A percentile compares a stretch with the other conserved stretches of the same genome.
phyloP scores from a whole-genome alignment of 2,329 filamentous ascomycete genomes.

The Xylariaceae sp. region DNA sequence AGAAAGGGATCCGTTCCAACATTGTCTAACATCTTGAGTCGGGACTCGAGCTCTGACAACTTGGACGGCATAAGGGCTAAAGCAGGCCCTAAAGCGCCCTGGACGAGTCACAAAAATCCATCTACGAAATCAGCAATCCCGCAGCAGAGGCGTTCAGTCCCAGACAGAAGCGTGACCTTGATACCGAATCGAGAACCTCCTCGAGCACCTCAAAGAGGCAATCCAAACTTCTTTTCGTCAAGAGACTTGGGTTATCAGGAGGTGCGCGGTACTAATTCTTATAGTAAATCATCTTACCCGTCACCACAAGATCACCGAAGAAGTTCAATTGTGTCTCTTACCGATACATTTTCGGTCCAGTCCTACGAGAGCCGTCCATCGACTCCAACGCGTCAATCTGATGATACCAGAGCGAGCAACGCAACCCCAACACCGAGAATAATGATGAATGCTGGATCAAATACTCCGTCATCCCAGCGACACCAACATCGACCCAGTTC shows the following conservation, averaged over 20 bases:
- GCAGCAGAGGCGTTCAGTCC: constrained; percentile 27
- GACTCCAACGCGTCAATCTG: constrained; percentile 34
- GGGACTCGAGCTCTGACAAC: constrained; percentile 39
- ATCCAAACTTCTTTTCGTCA: constrained; percentile 39
- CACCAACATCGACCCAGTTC: constrained; percentile 33
- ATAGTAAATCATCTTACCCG: constrained; percentile 48
- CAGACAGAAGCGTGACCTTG: constrained; percentile 33
- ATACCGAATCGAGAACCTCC: constrained; percentile 35
- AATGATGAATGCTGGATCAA: constrained; percentile 8
- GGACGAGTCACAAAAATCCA: constrained; percentile 25
- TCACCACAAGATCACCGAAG: constrained; percentile 50
- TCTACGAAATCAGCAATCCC: constrained; percentile 20
- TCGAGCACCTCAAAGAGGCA: constrained; percentile 35
- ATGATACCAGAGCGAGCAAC: not conserved
- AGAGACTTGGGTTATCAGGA: constrained; percentile 34
- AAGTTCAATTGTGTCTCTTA: constrained; percentile 55
- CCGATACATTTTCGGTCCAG: constrained; percentile 54
- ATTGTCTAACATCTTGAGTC: constrained; percentile 49
- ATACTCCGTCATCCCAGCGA: constrained; percentile 20
- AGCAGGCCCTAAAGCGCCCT: constrained; percentile 19
- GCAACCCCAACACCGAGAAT: constrained; percentile 14
- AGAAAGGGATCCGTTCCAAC: constrained; percentile 47
- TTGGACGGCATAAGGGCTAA: constrained; percentile 22
- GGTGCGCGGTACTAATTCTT: constrained; percentile 31
- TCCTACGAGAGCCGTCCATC: constrained; percentile 44